These are phyloP conservation scores for Gyromitra esculenta DNA, from an alignment of 2,329 filamentous ascomycete species.

Conservation along the genomic window DNA sequence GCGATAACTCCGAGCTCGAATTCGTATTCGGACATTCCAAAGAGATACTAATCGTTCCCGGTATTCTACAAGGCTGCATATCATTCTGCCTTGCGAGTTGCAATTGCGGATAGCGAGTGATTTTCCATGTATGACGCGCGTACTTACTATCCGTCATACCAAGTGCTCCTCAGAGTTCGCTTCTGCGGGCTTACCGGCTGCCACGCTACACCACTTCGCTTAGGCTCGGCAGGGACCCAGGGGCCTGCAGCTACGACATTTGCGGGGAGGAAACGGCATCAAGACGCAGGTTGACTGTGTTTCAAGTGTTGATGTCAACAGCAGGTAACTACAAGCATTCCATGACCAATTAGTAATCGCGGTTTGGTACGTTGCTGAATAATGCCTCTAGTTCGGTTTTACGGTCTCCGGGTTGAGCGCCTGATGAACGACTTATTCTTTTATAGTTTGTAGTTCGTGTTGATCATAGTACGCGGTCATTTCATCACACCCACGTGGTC, in stretches of 20 bases:
- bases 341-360: neutral
- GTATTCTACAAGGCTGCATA: neutral
- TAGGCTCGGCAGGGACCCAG: neutral
- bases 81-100: neutral
- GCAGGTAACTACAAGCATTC: neutral
- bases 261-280: neutral
- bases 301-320: slow-evolving; percentile 7
- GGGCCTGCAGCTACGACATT: neutral
- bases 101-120: neutral
- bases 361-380: neutral
- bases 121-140: slow-evolving; percentile 12
- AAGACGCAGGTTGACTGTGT: neutral
- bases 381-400: neutral
- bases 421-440: too few species aligned
- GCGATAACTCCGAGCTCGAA: neutral
- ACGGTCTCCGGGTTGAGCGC: neutral
- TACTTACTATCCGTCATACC: neutral
- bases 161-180: neutral
- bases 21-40: neutral
- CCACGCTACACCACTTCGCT: neutral
- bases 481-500: too few species aligned
- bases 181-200: neutral
- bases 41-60: neutral
- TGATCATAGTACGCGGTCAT: too few species aligned
- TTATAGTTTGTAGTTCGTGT: too few species aligned